Evolutionary conservation across 2,329 filamentous ascomycete genomes (phyloP).

Genomic region (Penicillium sp.): DNA sequence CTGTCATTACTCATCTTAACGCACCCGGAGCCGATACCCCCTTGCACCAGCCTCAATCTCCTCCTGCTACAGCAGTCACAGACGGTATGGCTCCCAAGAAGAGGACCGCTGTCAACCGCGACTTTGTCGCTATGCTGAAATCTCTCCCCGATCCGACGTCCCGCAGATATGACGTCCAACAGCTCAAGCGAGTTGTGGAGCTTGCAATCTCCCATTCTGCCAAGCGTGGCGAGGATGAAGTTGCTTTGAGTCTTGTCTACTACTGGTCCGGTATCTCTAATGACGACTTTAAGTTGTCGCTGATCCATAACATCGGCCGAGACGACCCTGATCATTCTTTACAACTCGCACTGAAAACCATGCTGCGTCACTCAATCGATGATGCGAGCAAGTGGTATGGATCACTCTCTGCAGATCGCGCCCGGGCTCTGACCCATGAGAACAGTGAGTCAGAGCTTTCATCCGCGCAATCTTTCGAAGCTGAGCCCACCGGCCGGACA

Average conservation of each 20-base stretch:
- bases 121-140: constrained; percentile 10
- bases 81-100: constrained; percentile 7
- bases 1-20: constrained; percentile 6
- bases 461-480: constrained; percentile 39
- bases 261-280: constrained; percentile 15
- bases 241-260: constrained; percentile 15
- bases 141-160: constrained; percentile 14
- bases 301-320: constrained; percentile 18
- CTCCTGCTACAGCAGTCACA: constrained; percentile 1
- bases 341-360: constrained; percentile 10
- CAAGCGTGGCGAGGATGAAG: neutral
- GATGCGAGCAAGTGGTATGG: constrained; percentile 18
- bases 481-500: constrained; percentile 30
- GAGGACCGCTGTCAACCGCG: neutral
- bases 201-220: constrained; percentile 4
- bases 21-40: constrained; percentile 1
- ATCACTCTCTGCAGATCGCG: constrained; percentile 1
- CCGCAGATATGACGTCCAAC: constrained; percentile 11
- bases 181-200: constrained; percentile 13
- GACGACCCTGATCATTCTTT: constrained; percentile 6
- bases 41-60: constrained; percentile 2
- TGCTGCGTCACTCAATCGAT: constrained; percentile 8
- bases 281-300: constrained; percentile 19
- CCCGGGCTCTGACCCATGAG: neutral
- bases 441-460: constrained; percentile 39